Percentiles rank a stretch among this genome's conserved stretches.
These are phyloP conservation scores for Plenodomus tracheiphilus DNA, from an alignment of 2,329 filamentous ascomycete species.

Conservation along the genomic window DNA sequence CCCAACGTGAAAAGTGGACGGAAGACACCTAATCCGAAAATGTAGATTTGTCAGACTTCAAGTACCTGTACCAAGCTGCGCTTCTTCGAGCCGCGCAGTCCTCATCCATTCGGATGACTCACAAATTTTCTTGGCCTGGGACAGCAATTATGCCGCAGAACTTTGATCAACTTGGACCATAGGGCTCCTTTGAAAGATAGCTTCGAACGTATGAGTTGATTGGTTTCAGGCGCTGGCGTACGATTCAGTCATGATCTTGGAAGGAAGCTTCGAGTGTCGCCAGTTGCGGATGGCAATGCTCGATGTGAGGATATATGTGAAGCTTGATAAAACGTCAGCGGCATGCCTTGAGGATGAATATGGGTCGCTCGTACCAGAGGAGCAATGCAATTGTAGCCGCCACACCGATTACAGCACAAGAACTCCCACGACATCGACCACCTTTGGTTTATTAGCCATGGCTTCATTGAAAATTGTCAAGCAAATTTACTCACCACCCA, in stretches of 20 bases:
- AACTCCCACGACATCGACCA: conserved; percentile 2
- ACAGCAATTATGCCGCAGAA: too few relatives aligned
- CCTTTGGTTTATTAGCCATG: too few relatives aligned
- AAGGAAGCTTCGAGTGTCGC: background rate
- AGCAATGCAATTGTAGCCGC: conserved; percentile 4
- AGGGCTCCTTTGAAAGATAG: too few relatives aligned
- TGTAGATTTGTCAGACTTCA: too few relatives aligned
- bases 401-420: conserved; percentile 6
- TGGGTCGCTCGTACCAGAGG: background rate
- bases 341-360: background rate
- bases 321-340: background rate
- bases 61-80: too few relatives aligned
- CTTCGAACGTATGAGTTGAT: too few relatives aligned
- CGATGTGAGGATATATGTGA: background rate
- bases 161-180: too few relatives aligned
- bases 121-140: too few relatives aligned
- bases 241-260: background rate
- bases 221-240: background rate
- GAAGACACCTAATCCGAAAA: too few relatives aligned
- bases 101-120: too few relatives aligned
- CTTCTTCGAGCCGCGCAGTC: too few relatives aligned
- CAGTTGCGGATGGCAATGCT: background rate
- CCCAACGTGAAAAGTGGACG: too few relatives aligned
- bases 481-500: conserved; percentile 3
- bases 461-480: background rate